Conservation (phyloP, 2,329 filamentous ascomycete genomes). For the Aspergillus ochraceoroseus region DNA sequence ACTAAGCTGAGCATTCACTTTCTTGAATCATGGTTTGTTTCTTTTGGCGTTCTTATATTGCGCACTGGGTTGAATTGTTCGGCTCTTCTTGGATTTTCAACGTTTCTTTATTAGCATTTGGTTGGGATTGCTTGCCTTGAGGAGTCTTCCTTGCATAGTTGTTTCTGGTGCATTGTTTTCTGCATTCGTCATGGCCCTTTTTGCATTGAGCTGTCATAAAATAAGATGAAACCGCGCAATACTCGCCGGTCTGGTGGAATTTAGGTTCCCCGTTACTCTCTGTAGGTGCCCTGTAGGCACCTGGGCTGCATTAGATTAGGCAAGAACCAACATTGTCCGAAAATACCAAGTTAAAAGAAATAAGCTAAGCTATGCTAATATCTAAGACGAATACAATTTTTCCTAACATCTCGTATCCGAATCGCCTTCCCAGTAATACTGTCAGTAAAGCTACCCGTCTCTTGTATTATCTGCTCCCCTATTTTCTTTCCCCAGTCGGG, state of each 20-base stretch:
- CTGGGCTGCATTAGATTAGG: no score
- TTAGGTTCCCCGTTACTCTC: no score
- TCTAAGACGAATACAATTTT: conserved; percentile 25
- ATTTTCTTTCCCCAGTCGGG: not conserved
- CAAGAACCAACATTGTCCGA: conserved; percentile 4
- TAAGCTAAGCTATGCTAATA: conserved; percentile 23
- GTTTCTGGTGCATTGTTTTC: no score
- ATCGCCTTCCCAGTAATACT: conserved; percentile 12
- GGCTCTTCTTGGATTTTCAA: no score
- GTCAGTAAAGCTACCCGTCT: conserved; percentile 11
- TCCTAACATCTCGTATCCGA: conserved; percentile 12
- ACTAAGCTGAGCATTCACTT: not conserved
- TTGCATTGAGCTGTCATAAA: no score
- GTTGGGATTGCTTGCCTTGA: no score
- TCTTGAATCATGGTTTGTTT: not conserved
- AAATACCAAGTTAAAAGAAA: conserved; percentile 14
- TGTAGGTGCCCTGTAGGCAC: no score
- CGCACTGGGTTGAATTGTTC: not conserved
- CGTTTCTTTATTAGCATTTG: no score
- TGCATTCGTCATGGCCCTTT: no score
- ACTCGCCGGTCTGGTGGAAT: no score
- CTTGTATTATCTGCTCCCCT: conserved; percentile 3
- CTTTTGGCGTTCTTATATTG: not conserved
- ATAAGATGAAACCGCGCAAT: no score
- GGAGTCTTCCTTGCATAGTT: no score